A percentile compares a stretch with the other conserved stretches of the same genome.
Evolutionary conservation across 2,329 filamentous ascomycete species (phyloP).

Genomic region (Ophiostoma quercus): DNA sequence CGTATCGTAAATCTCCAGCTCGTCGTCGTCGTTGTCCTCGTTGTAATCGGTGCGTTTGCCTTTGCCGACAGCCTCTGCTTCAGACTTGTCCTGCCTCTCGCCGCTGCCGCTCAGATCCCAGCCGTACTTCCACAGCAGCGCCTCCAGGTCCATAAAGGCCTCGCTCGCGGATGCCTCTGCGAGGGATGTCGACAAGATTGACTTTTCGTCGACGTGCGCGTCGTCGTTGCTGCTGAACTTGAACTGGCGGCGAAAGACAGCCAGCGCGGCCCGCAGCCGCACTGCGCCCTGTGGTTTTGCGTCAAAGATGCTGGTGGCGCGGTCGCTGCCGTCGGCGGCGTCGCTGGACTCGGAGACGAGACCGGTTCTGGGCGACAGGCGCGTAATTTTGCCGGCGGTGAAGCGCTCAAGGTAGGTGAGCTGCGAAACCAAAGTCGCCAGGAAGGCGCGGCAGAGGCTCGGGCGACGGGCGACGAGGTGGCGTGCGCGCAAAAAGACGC

Average conservation of each 20-base stretch:
- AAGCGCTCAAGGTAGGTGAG: constrained; percentile 46
- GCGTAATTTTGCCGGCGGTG: neutral
- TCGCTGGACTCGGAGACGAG: neutral
- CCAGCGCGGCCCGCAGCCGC: constrained; percentile 44
- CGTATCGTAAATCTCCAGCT: constrained; percentile 19
- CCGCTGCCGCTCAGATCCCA: constrained; percentile 54
- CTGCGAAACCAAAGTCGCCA: constrained; percentile 51
- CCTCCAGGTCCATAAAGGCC: constrained; percentile 47
- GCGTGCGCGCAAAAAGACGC: constrained; percentile 48
- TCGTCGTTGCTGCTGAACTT: constrained; percentile 29
- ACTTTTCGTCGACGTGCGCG: constrained; percentile 10
- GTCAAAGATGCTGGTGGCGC: constrained; percentile 33
- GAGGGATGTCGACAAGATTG: constrained; percentile 33
- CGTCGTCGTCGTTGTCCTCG: constrained; percentile 16
- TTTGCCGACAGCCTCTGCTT: neutral
- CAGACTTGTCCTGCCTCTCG: constrained; percentile 35
- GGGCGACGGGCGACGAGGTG: constrained; percentile 42
- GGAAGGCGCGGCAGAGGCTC: constrained; percentile 42
- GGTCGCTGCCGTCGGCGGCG: constrained; percentile 23
- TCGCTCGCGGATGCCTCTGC: constrained; percentile 45
- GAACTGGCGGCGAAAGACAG: constrained; percentile 51
- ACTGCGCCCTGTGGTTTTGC: constrained; percentile 33
- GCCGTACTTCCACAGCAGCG: constrained; percentile 44
- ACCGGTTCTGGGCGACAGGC: neutral
- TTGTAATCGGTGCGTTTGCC: constrained; percentile 34